phyloP scores from a whole-genome alignment of 2,329 filamentous ascomycete genomes.

The Neopestalotiopsis rosae region DNA sequence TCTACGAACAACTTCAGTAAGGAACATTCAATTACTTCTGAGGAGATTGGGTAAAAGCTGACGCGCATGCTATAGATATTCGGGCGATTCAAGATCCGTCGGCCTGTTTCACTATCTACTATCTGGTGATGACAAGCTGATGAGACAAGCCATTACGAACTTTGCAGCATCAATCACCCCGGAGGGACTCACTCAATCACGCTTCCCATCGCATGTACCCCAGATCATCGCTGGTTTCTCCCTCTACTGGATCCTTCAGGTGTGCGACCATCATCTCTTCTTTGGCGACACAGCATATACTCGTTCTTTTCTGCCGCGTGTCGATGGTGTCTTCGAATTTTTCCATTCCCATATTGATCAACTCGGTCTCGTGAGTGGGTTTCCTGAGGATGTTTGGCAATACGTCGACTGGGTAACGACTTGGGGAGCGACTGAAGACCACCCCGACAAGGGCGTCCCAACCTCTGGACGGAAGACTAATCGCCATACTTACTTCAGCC shows the following conservation, averaged over 20 bases:
- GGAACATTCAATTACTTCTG: neutral
- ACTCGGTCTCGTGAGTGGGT: conserved; percentile 9
- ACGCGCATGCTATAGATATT: conserved; percentile 1
- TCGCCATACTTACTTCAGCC: conserved; percentile 30
- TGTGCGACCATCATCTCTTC: conserved; percentile 42
- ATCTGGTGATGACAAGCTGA: conserved; percentile 38
- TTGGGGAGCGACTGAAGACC: conserved; percentile 16
- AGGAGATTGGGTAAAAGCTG: neutral
- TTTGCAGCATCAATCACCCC: conserved; percentile 28
- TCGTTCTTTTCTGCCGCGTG: conserved; percentile 35
- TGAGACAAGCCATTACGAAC: conserved; percentile 36
- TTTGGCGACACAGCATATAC: conserved; percentile 39
- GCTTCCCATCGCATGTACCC: conserved; percentile 40
- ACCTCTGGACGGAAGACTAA: conserved; percentile 15
- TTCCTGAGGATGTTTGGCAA: conserved; percentile 15
- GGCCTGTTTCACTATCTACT: conserved; percentile 37
- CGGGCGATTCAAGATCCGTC: conserved; percentile 31
- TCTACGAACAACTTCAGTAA: conserved; percentile 42
- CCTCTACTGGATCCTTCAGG: conserved; percentile 42
- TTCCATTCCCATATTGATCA: conserved; percentile 24
- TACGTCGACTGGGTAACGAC: conserved; percentile 16
- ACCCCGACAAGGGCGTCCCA: conserved; percentile 16
- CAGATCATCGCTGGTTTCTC: conserved; percentile 45
- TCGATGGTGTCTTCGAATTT: conserved; percentile 41
- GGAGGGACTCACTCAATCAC: conserved; percentile 40